Evolutionary conservation across 192 early-diverging fungal genomes (phyloP).

Genomic region (Backusella australiensis): DNA sequence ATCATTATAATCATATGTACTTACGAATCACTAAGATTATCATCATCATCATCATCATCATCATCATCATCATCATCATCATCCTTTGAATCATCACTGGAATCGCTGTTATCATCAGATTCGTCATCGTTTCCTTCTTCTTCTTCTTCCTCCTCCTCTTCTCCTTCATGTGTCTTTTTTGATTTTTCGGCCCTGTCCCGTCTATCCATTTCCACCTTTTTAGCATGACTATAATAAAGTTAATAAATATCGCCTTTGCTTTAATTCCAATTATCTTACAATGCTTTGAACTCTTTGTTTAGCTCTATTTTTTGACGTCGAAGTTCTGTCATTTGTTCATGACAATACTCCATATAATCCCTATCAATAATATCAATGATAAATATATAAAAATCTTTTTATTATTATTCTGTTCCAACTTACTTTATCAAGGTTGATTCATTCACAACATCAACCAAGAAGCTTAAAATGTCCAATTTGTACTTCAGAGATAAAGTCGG

Average conservation of each 20-base stretch:
- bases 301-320: conserved; percentile 33
- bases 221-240: not conserved
- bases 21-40: conserved; percentile 4
- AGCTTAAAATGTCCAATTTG: conserved; percentile 25
- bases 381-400: not conserved
- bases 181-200: conserved; percentile 18
- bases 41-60: not conserved
- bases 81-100: conserved; percentile 9
- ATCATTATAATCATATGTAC: not conserved
- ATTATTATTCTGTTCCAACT: not conserved
- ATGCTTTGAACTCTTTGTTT: conserved; percentile 29
- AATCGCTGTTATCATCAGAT: conserved; percentile 20
- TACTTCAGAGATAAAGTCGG: conserved; percentile 17
- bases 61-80: not conserved
- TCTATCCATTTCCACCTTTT: conserved; percentile 7
- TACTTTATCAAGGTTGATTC: conserved; percentile 34
- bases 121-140: conserved; percentile 12
- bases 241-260: not conserved
- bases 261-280: conserved; percentile 23
- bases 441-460: conserved; percentile 33
- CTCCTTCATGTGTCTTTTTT: conserved; percentile 12
- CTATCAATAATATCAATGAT: not conserved
- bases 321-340: conserved; percentile 35
- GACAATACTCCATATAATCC: conserved; percentile 37
- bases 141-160: not conserved